Percentiles rank a stretch among this genome's conserved stretches.
phyloP scores from a whole-genome alignment of 129 eudicot species.

The Ambrosia trifida region DNA sequence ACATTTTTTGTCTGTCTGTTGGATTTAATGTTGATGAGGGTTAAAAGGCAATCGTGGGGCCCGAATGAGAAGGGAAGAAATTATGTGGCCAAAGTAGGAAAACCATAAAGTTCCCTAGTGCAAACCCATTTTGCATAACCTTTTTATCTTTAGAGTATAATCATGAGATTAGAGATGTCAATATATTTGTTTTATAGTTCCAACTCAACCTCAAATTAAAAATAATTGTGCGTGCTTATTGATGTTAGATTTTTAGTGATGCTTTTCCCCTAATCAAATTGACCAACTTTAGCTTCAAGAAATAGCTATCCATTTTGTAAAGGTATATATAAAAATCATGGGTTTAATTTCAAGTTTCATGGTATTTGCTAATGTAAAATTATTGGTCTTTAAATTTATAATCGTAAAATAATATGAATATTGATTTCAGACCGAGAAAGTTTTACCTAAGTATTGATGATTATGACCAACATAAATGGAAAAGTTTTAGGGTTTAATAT shows the following conservation, averaged over 20 bases:
- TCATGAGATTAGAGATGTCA: no score
- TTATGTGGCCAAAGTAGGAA: no score
- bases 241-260: background rate
- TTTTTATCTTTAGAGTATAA: no score
- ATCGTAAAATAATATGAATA: background rate
- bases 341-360: no score
- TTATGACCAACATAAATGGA: background rate
- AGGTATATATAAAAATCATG: no score
- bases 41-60: no score
- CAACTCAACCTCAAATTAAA: background rate
- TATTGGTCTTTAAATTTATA: background rate
- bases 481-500: background rate
- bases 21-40: no score
- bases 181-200: slow-evolving; percentile 2
- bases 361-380: no score
- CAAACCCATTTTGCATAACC: no score
- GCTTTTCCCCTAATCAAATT: background rate
- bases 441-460: background rate
- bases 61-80: no score
- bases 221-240: background rate
- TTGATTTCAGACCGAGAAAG: background rate
- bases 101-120: no score
- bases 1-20: no score
- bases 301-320: slow-evolving; percentile 5
- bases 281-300: slow-evolving; percentile 15